Conservation (phyloP, 2,329 filamentous ascomycete species). For the Diaporthe vexans region DNA sequence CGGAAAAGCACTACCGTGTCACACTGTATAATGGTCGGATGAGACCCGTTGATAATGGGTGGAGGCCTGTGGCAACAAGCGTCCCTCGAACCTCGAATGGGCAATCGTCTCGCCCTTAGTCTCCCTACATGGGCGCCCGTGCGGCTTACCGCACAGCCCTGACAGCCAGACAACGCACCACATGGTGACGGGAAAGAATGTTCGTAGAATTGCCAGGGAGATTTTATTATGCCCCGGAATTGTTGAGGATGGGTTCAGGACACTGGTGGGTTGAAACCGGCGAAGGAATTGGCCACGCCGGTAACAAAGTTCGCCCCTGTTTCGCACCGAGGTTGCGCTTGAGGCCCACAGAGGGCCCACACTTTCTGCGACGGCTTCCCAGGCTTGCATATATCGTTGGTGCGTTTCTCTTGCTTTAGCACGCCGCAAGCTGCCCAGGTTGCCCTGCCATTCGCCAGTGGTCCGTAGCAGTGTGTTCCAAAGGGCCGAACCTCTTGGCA, state of each 20-base stretch:
- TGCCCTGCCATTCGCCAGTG: conserved; percentile 27
- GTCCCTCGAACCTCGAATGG: conserved; percentile 15
- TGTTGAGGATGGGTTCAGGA: neutral
- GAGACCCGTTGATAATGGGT: conserved; percentile 12
- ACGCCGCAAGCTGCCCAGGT: conserved; percentile 3
- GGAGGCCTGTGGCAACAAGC: conserved; percentile 17
- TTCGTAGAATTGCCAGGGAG: neutral
- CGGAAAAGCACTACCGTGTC: neutral
- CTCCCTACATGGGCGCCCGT: neutral
- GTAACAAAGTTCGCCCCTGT: conserved; percentile 23
- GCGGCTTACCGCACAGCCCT: conserved; percentile 15
- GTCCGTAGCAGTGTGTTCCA: neutral
- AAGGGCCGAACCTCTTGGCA: conserved; percentile 29
- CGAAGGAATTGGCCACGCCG: conserved; percentile 7
- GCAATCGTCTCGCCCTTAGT: conserved; percentile 15
- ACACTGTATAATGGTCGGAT: conserved; percentile 12
- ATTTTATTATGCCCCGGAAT: conserved; percentile 1
- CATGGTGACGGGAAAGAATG: neutral
- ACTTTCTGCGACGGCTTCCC: conserved; percentile 24
- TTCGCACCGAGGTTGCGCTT: conserved; percentile 13
- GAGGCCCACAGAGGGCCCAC: conserved; percentile 11
- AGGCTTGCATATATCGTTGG: conserved; percentile 21
- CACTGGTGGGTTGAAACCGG: neutral
- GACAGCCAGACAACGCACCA: neutral
- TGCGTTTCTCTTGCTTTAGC: conserved; percentile 18